Base-by-base conservation (phyloP, 495 filamentous ascomycete species). In the Daldinia childiae region DNA sequence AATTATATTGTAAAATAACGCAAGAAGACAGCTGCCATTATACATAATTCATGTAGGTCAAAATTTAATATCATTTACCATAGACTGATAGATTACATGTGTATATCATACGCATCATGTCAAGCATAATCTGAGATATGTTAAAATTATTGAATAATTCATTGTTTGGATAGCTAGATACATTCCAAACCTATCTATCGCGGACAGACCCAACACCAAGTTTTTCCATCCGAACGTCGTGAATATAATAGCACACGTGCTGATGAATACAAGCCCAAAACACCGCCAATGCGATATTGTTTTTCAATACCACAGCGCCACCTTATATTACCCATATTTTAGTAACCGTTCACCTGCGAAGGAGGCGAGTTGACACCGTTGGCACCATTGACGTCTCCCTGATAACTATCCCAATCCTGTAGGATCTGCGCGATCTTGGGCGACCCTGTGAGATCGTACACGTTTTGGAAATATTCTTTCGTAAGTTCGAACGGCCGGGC, bases 391-490 rank as follows among this genome's bases (percentile, higher is more conserved):
- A 58, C 61, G 27, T 76, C 73, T 17, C 81, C 84, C 70, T 87
- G 81, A 74, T 89, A 90, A 73, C 87, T 89, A 26, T 90, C 88
- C 88, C 88, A 90, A 80, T 98, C 97, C 48, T 92, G 93, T 75
- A 99, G 79, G 69, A 99, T 90, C 66, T 92, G 86, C 34, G 91
- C 93, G 74, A 99, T 98, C 80, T 91, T 90, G 45, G 95, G 95
- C 5, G 91, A 94, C 78, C 93, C 98, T 5, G 95, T 99, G 72
- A 99, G 84, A 38, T 87, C 86, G 82, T 97, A 98, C 26, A 99
- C 95, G 76, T 98, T 95, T 85, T 99, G 94, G 79, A 99, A 99
- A 83, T 99, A 99, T 80, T 97, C 96, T 86, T 96, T 97, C 19
- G 92, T 94, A 52, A 99, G 86, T 78, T 95, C 92, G 79, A 99